phyloP scores from a whole-genome alignment of 169 alveolate species.

The Plasmodium gaboni region DNA sequence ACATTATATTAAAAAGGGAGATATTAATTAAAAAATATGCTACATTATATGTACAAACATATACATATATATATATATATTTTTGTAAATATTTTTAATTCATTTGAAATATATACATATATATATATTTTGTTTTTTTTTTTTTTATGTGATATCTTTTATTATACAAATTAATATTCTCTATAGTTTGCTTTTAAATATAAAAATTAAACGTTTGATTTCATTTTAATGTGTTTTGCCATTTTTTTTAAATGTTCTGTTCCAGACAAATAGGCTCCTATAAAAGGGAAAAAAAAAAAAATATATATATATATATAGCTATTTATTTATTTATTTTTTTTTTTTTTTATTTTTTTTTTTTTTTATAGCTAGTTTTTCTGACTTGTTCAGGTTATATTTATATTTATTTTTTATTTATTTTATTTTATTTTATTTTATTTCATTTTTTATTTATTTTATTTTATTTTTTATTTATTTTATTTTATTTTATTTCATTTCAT shows the following conservation, averaged over 20 bases:
- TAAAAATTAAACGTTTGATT: not conserved
- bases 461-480: too few relatives aligned
- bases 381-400: too few relatives aligned
- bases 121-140: not conserved
- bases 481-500: too few relatives aligned
- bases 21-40: not conserved
- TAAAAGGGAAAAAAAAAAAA: not conserved
- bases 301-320: not conserved
- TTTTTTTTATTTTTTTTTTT: too few relatives aligned
- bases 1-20: conserved; percentile 10
- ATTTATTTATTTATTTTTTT: not conserved
- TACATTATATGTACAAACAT: not conserved
- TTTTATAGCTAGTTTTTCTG: too few relatives aligned
- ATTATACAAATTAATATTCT: too few relatives aligned
- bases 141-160: not conserved
- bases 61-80: not conserved
- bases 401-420: too few relatives aligned
- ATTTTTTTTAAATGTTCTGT: conserved; percentile 49
- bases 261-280: conserved; percentile 66
- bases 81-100: too few relatives aligned
- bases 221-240: conserved; percentile 38
- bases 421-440: too few relatives aligned
- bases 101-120: not conserved
- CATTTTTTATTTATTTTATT: too few relatives aligned
- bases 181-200: too few relatives aligned